Evolutionary conservation across 2,329 filamentous ascomycete species (phyloP).

Genomic region (Xylariales sp.): DNA sequence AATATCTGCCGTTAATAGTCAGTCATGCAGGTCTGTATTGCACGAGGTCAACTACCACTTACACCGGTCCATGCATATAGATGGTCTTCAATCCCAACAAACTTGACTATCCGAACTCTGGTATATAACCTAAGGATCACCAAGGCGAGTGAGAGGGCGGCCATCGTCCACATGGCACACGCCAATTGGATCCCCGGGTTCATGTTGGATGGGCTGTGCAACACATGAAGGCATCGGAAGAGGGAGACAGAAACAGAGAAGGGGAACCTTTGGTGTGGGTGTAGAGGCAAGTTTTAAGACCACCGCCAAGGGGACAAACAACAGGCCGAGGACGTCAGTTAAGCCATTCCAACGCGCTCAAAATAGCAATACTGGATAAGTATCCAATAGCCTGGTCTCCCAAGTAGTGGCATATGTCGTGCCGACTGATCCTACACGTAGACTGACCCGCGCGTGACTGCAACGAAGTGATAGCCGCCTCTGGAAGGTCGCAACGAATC

Average conservation of each 20-base stretch:
- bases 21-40: background rate
- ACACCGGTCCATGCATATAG: conserved; percentile 29
- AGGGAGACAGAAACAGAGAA: too few species aligned
- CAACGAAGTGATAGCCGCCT: conserved; percentile 4
- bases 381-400: too few species aligned
- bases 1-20: conserved; percentile 19
- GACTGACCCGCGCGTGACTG: background rate
- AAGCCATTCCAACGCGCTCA: too few species aligned
- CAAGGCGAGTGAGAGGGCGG: conserved; percentile 22
- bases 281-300: too few species aligned
- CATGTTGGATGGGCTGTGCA: conserved; percentile 16
- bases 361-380: too few species aligned
- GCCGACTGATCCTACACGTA: background rate
- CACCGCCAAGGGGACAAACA: too few species aligned
- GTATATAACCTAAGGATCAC: conserved; percentile 22
- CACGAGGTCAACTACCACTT: conserved; percentile 7
- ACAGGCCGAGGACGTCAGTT: too few species aligned
- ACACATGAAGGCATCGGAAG: too few species aligned
- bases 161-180: conserved; percentile 30
- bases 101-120: conserved; percentile 28
- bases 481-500: conserved; percentile 4
- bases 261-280: too few species aligned
- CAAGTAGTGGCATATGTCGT: too few species aligned
- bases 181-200: conserved; percentile 25
- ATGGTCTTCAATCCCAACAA: conserved; percentile 32